Percentiles rank a stretch among this genome's conserved stretches.
Conservation (phyloP, 75 land plant species). For the Pinus albicaulis region DNA sequence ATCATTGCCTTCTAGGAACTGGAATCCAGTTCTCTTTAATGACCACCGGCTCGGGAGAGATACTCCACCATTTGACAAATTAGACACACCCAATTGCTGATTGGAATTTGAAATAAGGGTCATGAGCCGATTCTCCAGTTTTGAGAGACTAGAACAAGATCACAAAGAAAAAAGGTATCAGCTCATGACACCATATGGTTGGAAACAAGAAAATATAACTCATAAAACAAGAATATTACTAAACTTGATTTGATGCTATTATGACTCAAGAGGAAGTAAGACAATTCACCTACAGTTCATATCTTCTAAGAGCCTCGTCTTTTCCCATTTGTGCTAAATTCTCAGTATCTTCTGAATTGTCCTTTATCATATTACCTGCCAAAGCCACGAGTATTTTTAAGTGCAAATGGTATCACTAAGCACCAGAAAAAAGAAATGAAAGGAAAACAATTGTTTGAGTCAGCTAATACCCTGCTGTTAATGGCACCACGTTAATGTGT, state of each 20-base stretch:
- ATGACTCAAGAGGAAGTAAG: neutral
- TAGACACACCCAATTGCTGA: neutral
- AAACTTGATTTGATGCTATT: neutral
- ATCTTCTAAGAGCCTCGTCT: slow-evolving; percentile 19
- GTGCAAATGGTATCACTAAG: too few species aligned
- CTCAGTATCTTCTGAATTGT: too few species aligned
- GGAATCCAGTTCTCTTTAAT: neutral
- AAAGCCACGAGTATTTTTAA: too few species aligned
- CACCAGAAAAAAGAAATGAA: too few species aligned
- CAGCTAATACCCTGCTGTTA: too few species aligned
- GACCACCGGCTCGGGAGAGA: neutral
- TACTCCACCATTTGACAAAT: neutral
- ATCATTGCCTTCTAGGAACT: slow-evolving; percentile 4
- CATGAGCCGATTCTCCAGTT: slow-evolving; percentile 13
- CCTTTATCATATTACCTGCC: too few species aligned
- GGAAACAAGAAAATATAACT: neutral
- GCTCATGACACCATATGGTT: neutral
- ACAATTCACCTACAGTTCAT: slow-evolving; percentile 23
- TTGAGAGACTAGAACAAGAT: slow-evolving; percentile 16
- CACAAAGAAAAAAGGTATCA: slow-evolving; percentile 6
- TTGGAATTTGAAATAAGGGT: slow-evolving; percentile 11
- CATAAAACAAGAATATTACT: neutral
- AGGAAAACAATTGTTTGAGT: too few species aligned
- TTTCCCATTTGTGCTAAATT: slow-evolving; percentile 5
- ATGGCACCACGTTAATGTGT: too few species aligned